These are phyloP conservation scores for Roridomyces roridus DNA, from an alignment of 768 basidiomycete genomes.

Conservation along the genomic window DNA sequence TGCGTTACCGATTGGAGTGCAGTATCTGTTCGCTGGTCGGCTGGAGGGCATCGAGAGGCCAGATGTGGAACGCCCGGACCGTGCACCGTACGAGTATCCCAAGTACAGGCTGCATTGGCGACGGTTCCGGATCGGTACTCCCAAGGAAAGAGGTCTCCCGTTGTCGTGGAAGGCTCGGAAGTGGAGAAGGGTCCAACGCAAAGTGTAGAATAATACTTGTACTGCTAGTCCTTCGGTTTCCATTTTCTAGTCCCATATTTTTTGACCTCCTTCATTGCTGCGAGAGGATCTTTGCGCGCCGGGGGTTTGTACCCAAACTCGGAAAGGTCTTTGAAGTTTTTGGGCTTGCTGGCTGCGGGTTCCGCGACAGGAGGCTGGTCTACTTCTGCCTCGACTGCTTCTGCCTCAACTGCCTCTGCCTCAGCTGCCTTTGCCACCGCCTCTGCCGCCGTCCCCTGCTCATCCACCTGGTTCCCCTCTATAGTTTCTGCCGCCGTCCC, in stretches of 20 bases:
- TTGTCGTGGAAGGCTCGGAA: neutral
- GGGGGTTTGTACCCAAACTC: neutral
- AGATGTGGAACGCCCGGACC: neutral
- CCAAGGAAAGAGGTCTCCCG: constrained; percentile 15
- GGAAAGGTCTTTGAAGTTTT: constrained; percentile 10
- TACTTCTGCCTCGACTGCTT: neutral
- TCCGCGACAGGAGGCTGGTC: neutral
- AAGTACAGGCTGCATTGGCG: neutral
- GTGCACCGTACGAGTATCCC: neutral
- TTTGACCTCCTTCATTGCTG: neutral
- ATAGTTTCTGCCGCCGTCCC: constrained; percentile 29
- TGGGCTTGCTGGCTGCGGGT: neutral
- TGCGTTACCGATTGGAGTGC: constrained; percentile 45
- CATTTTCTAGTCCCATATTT: neutral
- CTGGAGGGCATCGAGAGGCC: neutral
- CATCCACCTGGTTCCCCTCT: constrained; percentile 17
- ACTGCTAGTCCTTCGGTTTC: neutral
- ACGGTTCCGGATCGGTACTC: constrained; percentile 12
- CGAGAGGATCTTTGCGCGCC: constrained; percentile 3
- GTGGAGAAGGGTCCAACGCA: neutral
- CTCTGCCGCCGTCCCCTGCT: constrained; percentile 20
- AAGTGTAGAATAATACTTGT: neutral
- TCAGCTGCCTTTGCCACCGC: neutral
- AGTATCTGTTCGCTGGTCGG: constrained; percentile 45
- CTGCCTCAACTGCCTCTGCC: neutral